A percentile compares a stretch with the other conserved stretches of the same genome.
Evolutionary conservation across 2,329 filamentous ascomycete genomes (phyloP).

Genomic region (Xylaria sp.): DNA sequence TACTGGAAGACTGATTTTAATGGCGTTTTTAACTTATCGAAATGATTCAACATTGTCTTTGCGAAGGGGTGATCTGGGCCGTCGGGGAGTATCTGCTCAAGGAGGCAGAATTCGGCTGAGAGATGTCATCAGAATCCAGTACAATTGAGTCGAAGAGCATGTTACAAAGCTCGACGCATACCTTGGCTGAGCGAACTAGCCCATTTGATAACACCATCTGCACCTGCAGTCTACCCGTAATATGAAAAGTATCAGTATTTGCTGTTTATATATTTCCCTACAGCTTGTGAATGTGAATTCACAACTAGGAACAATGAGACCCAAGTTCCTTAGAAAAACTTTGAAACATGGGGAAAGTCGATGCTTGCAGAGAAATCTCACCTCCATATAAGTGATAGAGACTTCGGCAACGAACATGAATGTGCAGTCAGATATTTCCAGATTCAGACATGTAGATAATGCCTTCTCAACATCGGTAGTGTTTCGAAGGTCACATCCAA

Average conservation of each 20-base stretch:
- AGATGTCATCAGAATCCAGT: constrained; percentile 20
- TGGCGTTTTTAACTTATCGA: constrained; percentile 78
- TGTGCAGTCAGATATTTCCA: constrained; percentile 62
- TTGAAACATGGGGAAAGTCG: neutral
- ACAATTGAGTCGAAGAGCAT: neutral
- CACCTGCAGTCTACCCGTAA: constrained; percentile 55
- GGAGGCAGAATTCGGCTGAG: constrained; percentile 77
- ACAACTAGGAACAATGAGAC: neutral
- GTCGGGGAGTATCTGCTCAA: constrained; percentile 86
- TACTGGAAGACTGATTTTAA: constrained; percentile 77
- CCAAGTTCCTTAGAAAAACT: neutral
- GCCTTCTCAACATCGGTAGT: constrained; percentile 64
- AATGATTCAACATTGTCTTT: constrained; percentile 82
- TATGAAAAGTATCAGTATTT: neutral
- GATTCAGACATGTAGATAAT: constrained; percentile 63
- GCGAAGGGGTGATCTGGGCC: constrained; percentile 83
- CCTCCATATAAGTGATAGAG: constrained; percentile 87
- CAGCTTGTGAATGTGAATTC: neutral
- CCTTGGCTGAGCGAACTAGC: constrained; percentile 72
- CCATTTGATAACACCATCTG: constrained; percentile 80
- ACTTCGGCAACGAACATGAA: constrained; percentile 89
- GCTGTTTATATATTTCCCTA: too few species aligned
- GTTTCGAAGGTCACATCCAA: constrained; percentile 82
- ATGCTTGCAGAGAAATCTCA: neutral
- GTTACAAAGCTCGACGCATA: constrained; percentile 42